These are phyloP conservation scores for Apiotrichum gracile DNA, from an alignment of 1,284 basidiomycete genomes.

Conservation along the genomic window DNA sequence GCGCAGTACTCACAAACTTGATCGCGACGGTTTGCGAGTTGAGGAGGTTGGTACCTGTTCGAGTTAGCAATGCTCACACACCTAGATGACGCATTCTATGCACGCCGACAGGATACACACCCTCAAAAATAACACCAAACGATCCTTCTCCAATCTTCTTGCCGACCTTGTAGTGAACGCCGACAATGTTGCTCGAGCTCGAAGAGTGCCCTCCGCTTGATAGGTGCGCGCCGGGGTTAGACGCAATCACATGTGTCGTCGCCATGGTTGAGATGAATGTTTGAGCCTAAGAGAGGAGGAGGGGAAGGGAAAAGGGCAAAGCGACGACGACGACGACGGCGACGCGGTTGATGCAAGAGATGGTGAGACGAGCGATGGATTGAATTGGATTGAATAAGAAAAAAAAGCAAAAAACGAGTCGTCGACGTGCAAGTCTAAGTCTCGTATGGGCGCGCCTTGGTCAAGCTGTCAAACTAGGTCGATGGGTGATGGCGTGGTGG, in stretches of 20 bases:
- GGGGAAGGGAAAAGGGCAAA: background rate
- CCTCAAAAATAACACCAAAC: conserved; percentile 96
- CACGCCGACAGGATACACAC: too few relatives aligned
- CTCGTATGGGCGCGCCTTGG: too few relatives aligned
- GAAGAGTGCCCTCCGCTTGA: conserved; percentile 37
- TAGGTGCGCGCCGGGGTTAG: conserved; percentile 42
- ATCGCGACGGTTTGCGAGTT: conserved; percentile 95
- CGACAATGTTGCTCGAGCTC: conserved; percentile 49
- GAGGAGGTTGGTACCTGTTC: conserved; percentile 79
- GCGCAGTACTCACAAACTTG: conserved; percentile 74
- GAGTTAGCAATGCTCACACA: background rate
- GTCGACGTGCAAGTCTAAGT: too few relatives aligned
- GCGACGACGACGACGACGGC: background rate
- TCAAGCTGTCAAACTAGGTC: background rate
- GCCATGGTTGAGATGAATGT: conserved; percentile 28
- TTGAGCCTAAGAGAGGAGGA: conserved; percentile 4
- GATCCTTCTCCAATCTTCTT: conserved; percentile 67
- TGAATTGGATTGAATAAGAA: too few relatives aligned
- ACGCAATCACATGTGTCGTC: conserved; percentile 47
- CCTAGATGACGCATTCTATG: background rate
- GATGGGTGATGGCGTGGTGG: background rate
- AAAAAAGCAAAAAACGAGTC: too few relatives aligned
- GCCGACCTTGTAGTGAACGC: conserved; percentile 58
- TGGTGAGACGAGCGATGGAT: background rate
- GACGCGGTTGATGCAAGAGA: background rate